These are phyloP conservation scores for Colletotrichum lentis DNA, from an alignment of 2,329 filamentous ascomycete species.

Conservation along the genomic window DNA sequence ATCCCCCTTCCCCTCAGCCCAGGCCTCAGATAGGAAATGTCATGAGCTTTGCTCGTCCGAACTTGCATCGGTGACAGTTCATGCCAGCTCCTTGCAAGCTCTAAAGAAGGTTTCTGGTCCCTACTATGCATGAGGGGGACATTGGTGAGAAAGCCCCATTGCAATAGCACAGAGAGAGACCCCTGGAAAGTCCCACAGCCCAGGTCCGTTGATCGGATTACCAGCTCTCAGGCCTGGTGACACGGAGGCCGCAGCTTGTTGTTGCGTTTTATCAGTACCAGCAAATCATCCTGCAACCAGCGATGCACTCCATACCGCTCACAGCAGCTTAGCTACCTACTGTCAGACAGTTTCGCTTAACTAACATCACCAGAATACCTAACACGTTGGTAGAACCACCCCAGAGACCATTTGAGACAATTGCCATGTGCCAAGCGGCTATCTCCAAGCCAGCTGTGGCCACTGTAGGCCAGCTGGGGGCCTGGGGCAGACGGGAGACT, in stretches of 20 bases:
- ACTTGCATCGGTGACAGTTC: conserved; percentile 6
- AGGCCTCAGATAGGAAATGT: no score
- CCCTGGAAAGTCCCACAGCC: conserved; percentile 4
- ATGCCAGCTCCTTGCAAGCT: conserved; percentile 25
- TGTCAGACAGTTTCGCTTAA: conserved; percentile 7
- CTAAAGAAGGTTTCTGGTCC: not conserved
- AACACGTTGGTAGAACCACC: not conserved
- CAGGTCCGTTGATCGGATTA: conserved; percentile 25
- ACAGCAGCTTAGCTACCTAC: conserved; percentile 9
- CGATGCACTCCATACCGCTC: not conserved
- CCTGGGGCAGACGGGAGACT: not conserved
- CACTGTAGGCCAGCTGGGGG: not conserved
- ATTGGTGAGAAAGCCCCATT: conserved; percentile 10
- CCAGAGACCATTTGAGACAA: not conserved
- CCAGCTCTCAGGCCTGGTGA: not conserved
- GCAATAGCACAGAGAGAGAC: not conserved
- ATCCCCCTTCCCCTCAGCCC: not conserved
- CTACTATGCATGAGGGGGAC: no score
- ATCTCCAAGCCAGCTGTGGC: not conserved
- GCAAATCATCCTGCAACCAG: no score
- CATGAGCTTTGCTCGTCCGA: conserved; percentile 8
- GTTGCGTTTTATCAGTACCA: no score
- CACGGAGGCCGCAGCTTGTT: not conserved
- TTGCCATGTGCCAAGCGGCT: not conserved
- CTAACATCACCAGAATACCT: conserved; percentile 1